phyloP scores from a whole-genome alignment of 2,329 filamentous ascomycete species.

The Cercospora citrullina region DNA sequence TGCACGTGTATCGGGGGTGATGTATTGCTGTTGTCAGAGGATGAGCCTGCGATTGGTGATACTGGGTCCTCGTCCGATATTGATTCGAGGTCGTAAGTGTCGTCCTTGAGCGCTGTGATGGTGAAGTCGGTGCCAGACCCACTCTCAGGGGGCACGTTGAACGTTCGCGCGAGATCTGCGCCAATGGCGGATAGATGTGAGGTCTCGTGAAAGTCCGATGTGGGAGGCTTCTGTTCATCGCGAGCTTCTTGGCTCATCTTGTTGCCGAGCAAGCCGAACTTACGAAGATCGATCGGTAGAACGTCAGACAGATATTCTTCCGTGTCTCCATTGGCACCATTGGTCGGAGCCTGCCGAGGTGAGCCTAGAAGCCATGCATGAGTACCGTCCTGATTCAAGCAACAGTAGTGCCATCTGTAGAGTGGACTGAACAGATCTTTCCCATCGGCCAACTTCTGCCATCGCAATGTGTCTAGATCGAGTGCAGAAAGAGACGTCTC shows the following conservation, averaged over 20 bases:
- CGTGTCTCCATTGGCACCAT: slow-evolving; percentile 64
- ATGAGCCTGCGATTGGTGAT: slow-evolving; percentile 21
- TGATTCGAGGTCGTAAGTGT: slow-evolving; percentile 57
- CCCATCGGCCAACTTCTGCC: slow-evolving; percentile 93
- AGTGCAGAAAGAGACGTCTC: slow-evolving; percentile 90
- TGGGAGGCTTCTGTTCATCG: slow-evolving; percentile 46
- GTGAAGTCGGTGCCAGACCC: slow-evolving; percentile 88
- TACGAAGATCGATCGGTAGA: slow-evolving; percentile 86
- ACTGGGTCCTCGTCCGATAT: slow-evolving; percentile 56
- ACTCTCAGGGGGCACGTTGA: slow-evolving; percentile 79
- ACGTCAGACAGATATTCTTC: slow-evolving; percentile 95
- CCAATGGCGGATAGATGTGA: slow-evolving; percentile 67
- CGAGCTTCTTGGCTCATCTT: slow-evolving; percentile 50
- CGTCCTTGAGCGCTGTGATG: slow-evolving; percentile 83
- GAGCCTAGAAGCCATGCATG: slow-evolving; percentile 97
- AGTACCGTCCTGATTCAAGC: slow-evolving; percentile 89
- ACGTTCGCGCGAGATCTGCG: slow-evolving; percentile 79
- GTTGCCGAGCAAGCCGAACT: slow-evolving; percentile 87
- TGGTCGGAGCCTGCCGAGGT: slow-evolving; percentile 70
- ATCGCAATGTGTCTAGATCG: slow-evolving; percentile 81
- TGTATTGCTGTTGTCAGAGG: slow-evolving; percentile 45
- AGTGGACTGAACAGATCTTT: slow-evolving; percentile 87
- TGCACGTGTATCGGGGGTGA: slow-evolving; percentile 91
- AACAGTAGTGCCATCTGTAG: slow-evolving; percentile 99
- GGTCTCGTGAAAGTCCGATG: slow-evolving; percentile 55